These are phyloP conservation scores for Solanum tacnaense DNA, from an alignment of 257 asterid genomes.

Conservation along the genomic window DNA sequence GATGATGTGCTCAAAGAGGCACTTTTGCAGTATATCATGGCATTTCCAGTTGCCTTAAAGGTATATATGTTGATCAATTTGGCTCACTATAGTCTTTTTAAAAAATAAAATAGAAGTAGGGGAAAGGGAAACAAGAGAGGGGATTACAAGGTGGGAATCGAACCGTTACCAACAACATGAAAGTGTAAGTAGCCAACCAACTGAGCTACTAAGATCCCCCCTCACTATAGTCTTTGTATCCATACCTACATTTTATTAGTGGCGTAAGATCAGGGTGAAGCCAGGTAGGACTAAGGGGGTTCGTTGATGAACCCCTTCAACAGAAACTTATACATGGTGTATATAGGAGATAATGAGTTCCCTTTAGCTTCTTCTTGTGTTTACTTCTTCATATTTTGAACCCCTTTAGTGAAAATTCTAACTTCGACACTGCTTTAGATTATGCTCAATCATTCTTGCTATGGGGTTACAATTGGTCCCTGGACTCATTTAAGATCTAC, in stretches of 20 bases:
- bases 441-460: not conserved
- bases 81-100: not conserved
- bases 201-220: not conserved
- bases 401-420: not conserved
- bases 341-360: not conserved
- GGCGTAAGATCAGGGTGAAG: not conserved
- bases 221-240: not conserved
- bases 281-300: not conserved
- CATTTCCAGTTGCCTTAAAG: slow-evolving; percentile 93
- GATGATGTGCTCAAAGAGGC: slow-evolving; percentile 51
- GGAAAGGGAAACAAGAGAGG: not conserved
- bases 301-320: not conserved
- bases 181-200: not conserved
- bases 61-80: slow-evolving; percentile 13
- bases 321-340: not conserved
- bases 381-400: not conserved
- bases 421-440: not conserved
- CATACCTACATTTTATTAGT: not conserved
- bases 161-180: not conserved
- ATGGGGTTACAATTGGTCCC: not conserved
- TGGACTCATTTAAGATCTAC: not conserved
- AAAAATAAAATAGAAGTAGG: not conserved
- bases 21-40: slow-evolving; percentile 69
- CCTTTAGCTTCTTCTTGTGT: not conserved
- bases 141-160: not conserved